Evolutionary conservation across 2,329 filamentous ascomycete species (phyloP).

Genomic region (Aspergillus tanneri): DNA sequence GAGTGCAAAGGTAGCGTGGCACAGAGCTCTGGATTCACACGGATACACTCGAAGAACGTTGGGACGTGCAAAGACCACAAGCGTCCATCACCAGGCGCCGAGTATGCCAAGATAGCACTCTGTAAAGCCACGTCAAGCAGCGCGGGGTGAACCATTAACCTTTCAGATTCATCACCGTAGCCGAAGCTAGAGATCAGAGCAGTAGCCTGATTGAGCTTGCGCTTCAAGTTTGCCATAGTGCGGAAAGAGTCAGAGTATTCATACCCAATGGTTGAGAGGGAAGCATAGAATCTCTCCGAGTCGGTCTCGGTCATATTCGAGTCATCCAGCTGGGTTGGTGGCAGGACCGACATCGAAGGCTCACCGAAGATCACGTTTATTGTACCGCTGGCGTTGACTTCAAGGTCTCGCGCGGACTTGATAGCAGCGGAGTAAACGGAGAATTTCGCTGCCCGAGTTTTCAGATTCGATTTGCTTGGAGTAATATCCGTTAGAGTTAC

Average conservation of each 20-base stretch:
- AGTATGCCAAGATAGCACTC: constrained; percentile 1
- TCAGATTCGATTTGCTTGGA: constrained; percentile 6
- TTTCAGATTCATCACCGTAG: neutral
- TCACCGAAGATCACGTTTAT: constrained; percentile 4
- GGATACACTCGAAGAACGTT: constrained; percentile 6
- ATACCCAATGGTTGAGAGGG: constrained; percentile 4
- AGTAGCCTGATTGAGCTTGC: neutral
- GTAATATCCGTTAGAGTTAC: constrained; percentile 21
- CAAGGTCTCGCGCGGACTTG: constrained; percentile 4
- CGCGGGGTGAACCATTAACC: constrained; percentile 4
- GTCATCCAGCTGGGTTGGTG: constrained; percentile 2
- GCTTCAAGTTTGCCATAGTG: neutral
- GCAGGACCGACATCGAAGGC: neutral
- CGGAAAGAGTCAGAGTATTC: constrained; percentile 6
- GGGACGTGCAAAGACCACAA: constrained; percentile 8
- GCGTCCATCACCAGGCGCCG: constrained; percentile 1
- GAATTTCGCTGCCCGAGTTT: constrained; percentile 5
- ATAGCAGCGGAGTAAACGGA: constrained; percentile 5
- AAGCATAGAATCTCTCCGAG: constrained; percentile 5
- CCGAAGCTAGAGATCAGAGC: constrained; percentile 1
- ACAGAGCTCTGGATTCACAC: constrained; percentile 5
- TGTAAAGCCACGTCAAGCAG: constrained; percentile 9
- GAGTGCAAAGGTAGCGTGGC: constrained; percentile 5
- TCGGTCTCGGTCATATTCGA: constrained; percentile 5
- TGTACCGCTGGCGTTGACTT: constrained; percentile 2